phyloP scores from a whole-genome alignment of 2,329 filamentous ascomycete species.

The Calonectria pseudoturangicola region DNA sequence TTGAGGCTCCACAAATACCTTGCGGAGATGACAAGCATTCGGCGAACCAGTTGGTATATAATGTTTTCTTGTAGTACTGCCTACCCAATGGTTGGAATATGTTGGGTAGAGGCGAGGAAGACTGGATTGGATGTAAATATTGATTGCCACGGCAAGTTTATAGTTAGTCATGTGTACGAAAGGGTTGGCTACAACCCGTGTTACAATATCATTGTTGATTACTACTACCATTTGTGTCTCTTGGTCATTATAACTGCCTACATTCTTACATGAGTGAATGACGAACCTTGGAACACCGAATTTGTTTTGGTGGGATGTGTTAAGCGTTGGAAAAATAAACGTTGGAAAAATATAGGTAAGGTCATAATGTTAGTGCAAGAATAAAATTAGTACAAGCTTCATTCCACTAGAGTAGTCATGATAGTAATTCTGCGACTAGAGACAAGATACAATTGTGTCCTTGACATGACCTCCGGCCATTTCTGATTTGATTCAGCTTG shows the following conservation, averaged over 20 bases:
- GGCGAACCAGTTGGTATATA: slow-evolving; percentile 51
- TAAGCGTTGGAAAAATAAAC: too few relatives aligned
- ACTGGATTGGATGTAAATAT: slow-evolving; percentile 42
- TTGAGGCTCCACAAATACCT: slow-evolving; percentile 29
- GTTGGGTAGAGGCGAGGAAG: slow-evolving; percentile 5
- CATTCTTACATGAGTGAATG: too few relatives aligned
- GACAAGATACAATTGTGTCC: too few relatives aligned
- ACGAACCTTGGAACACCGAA: too few relatives aligned
- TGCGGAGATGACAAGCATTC: slow-evolving; percentile 40
- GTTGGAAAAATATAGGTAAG: too few relatives aligned
- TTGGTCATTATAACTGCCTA: neutral
- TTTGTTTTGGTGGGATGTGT: too few relatives aligned
- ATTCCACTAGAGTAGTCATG: too few relatives aligned
- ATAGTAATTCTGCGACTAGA: too few relatives aligned
- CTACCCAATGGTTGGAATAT: slow-evolving; percentile 39
- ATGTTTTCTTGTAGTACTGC: slow-evolving; percentile 53
- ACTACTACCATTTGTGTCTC: neutral
- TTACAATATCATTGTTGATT: slow-evolving; percentile 41
- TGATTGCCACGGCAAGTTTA: slow-evolving; percentile 27
- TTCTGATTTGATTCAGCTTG: neutral
- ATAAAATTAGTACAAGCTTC: too few relatives aligned
- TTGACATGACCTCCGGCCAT: too few relatives aligned
- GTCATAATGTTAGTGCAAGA: too few relatives aligned
- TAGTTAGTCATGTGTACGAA: slow-evolving; percentile 41
- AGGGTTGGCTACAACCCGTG: slow-evolving; percentile 31